phyloP scores from a whole-genome alignment of 1,139 yeast genomes.

The Meyerozyma guilliermondii region DNA sequence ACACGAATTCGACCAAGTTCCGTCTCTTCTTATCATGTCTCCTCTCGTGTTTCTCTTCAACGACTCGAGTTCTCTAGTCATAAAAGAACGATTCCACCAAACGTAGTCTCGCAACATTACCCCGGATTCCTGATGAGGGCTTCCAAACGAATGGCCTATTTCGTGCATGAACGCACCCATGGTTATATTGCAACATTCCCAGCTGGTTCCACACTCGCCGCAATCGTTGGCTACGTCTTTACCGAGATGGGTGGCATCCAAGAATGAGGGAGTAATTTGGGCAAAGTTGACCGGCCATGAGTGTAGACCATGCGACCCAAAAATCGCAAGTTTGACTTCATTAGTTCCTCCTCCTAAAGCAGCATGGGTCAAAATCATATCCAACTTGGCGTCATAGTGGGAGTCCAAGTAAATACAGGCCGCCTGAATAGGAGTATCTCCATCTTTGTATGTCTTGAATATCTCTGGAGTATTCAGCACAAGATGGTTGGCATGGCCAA shows the following conservation, averaged over 20 bases:
- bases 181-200: constrained; percentile 87
- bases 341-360: constrained; percentile 88
- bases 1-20: constrained; percentile 52
- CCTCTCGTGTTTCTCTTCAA: constrained; percentile 42
- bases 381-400: constrained; percentile 62
- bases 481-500: constrained; percentile 74
- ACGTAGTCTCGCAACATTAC: constrained; percentile 87
- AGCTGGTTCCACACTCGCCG: constrained; percentile 76
- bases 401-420: constrained; percentile 84
- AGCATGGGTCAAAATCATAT: constrained; percentile 79
- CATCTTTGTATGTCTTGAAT: constrained; percentile 11
- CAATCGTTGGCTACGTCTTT: constrained; percentile 84
- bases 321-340: constrained; percentile 72
- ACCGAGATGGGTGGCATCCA: constrained; percentile 62
- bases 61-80: constrained; percentile 64
- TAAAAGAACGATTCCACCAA: constrained; percentile 74
- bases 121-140: constrained; percentile 88
- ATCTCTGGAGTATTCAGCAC: constrained; percentile 36
- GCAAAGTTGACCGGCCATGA: constrained; percentile 85
- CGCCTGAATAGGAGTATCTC: constrained; percentile 57
- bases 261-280: constrained; percentile 59
- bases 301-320: constrained; percentile 89
- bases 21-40: constrained; percentile 45
- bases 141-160: constrained; percentile 84
- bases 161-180: constrained; percentile 96